A percentile compares a stretch with the other conserved stretches of the same genome.
Evolutionary conservation across 2,329 filamentous ascomycete genomes (phyloP).

Genomic region (Ceratocystis diversiconidia): DNA sequence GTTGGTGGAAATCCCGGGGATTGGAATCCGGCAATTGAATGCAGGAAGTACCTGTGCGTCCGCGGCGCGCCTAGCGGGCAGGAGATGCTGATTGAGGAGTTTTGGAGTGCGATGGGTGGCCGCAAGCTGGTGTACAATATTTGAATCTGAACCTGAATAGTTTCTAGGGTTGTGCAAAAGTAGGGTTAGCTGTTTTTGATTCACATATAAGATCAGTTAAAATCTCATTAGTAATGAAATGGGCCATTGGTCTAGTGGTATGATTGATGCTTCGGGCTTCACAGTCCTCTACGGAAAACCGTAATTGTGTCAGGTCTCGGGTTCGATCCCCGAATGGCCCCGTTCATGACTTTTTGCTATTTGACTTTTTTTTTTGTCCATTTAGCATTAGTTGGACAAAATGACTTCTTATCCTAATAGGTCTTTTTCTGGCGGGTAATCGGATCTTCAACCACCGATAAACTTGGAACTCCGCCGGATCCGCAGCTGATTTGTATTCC

Average conservation of each 20-base stretch:
- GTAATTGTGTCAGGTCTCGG: slow-evolving; percentile 18
- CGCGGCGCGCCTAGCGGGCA: slow-evolving; percentile 45
- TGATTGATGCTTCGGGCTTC: slow-evolving; percentile 18
- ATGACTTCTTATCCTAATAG: too few species aligned
- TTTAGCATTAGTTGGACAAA: background rate
- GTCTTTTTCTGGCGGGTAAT: too few species aligned
- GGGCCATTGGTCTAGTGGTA: slow-evolving; percentile 18
- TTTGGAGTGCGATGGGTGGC: slow-evolving; percentile 47
- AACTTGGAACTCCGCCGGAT: too few species aligned
- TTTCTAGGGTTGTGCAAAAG: background rate
- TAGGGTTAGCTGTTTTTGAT: accelerated
- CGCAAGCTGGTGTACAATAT: slow-evolving; percentile 34
- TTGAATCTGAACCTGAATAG: slow-evolving; percentile 10
- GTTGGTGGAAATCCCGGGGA: slow-evolving; percentile 58
- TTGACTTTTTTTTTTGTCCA: background rate
- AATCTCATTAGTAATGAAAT: slow-evolving; percentile 17
- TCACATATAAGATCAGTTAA: background rate
- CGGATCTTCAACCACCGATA: too few species aligned
- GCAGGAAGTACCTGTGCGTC: slow-evolving; percentile 47
- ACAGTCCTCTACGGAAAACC: slow-evolving; percentile 13
- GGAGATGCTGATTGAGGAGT: slow-evolving; percentile 47
- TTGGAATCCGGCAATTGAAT: slow-evolving; percentile 50
- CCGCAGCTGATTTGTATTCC: too few species aligned
- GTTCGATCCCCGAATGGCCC: slow-evolving; percentile 18
- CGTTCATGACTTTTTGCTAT: background rate